Conservation (phyloP, 2,329 filamentous ascomycete genomes). For the Rhinocladiella similis region DNA sequence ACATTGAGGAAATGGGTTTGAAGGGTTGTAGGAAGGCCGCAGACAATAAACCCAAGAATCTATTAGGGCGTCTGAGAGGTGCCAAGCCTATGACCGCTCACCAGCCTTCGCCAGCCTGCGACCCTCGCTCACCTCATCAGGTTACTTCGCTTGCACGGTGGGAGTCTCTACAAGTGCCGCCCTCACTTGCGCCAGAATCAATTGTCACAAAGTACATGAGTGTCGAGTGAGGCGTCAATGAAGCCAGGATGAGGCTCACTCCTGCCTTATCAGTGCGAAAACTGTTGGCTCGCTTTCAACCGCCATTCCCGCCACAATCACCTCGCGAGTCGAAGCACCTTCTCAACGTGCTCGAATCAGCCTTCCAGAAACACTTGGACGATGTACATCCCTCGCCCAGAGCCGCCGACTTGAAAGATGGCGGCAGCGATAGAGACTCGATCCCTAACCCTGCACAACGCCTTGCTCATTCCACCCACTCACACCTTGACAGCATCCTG, state of each 20-base stretch:
- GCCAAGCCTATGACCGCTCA: slow-evolving; percentile 9
- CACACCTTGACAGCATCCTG: slow-evolving; percentile 26
- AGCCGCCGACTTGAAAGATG: slow-evolving; percentile 22
- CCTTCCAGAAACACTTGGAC: slow-evolving; percentile 65
- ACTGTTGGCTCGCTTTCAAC: slow-evolving; percentile 56
- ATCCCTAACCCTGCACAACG: slow-evolving; percentile 22
- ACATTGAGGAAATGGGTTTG: slow-evolving; percentile 15
- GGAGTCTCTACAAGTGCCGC: neutral
- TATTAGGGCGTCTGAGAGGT: neutral
- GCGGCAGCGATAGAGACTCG: slow-evolving; percentile 21
- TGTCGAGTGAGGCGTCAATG: neutral
- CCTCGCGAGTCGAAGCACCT: slow-evolving; percentile 60
- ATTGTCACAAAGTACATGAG: neutral
- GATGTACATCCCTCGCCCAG: slow-evolving; percentile 51
- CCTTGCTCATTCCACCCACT: slow-evolving; percentile 20
- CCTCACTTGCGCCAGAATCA: no score
- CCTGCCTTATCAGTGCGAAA: slow-evolving; percentile 48
- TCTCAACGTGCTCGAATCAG: slow-evolving; percentile 60
- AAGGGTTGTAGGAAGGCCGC: slow-evolving; percentile 9
- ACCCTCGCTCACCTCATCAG: neutral
- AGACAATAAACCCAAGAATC: slow-evolving; percentile 5
- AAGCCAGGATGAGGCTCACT: slow-evolving; percentile 52
- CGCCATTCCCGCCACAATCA: slow-evolving; percentile 50
- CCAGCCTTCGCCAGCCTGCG: neutral
- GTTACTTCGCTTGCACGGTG: neutral